phyloP scores from a whole-genome alignment of 2,329 filamentous ascomycete species.

The Geosmithia putterillii region DNA sequence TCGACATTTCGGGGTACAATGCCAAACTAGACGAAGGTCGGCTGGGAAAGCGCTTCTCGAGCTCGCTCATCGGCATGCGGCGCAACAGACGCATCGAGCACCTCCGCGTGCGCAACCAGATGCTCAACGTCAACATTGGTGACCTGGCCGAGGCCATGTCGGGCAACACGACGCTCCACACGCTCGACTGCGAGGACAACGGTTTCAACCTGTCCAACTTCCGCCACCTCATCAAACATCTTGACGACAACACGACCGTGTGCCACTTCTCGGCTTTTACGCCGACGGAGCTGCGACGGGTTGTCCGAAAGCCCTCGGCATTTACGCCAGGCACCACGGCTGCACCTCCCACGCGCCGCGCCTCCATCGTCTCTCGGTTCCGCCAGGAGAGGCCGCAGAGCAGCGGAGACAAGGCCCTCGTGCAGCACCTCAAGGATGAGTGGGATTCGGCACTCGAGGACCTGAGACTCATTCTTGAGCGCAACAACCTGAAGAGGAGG shows the following conservation, averaged over 20 bases:
- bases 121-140: conserved; percentile 40
- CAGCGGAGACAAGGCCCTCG: conserved; percentile 16
- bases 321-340: conserved; percentile 12
- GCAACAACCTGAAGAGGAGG: conserved; percentile 21
- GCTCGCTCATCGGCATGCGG: conserved; percentile 32
- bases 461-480: conserved; percentile 19
- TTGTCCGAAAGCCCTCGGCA: conserved; percentile 16
- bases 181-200: conserved; percentile 42
- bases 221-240: conserved; percentile 29
- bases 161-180: conserved; percentile 33
- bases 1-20: conserved; percentile 44
- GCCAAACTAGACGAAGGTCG: conserved; percentile 46
- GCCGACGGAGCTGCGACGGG: conserved; percentile 18
- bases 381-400: conserved; percentile 16
- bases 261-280: conserved; percentile 30
- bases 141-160: conserved; percentile 37
- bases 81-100: conserved; percentile 32
- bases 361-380: conserved; percentile 21
- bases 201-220: conserved; percentile 40
- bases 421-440: conserved; percentile 23
- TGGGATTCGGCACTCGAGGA: conserved; percentile 23
- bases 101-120: conserved; percentile 43
- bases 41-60: conserved; percentile 39
- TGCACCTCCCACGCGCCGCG: conserved; percentile 13
- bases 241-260: conserved; percentile 29